phyloP scores from a whole-genome alignment of 768 basidiomycete species.

The Grammothele lineata region DNA sequence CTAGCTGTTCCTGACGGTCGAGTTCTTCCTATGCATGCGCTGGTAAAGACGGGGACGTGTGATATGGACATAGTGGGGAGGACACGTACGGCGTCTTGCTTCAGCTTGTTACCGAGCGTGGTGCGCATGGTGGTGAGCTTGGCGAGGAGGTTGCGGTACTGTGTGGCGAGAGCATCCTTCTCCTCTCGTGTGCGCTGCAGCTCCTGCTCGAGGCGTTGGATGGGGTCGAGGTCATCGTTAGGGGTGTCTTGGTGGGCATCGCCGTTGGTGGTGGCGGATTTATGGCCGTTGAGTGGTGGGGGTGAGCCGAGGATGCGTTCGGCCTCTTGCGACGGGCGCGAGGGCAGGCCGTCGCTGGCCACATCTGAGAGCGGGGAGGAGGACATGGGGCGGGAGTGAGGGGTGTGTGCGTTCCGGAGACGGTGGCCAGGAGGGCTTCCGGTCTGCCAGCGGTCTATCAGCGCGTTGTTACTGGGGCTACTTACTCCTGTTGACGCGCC shows the following conservation, averaged over 20 bases:
- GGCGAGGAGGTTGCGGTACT: constrained; percentile 81
- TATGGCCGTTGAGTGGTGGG: constrained; percentile 25
- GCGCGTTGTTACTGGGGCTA: no score
- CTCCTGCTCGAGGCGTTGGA: constrained; percentile 65
- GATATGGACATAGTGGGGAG: not conserved
- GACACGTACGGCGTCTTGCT: constrained; percentile 85
- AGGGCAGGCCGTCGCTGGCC: constrained; percentile 8
- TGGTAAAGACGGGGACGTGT: constrained; percentile 11
- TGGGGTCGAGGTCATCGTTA: constrained; percentile 40
- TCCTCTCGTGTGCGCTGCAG: constrained; percentile 75
- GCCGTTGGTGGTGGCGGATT: constrained; percentile 19
- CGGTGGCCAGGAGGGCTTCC: no score
- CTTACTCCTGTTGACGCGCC: no score
- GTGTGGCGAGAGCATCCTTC: constrained; percentile 80
- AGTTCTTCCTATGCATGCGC: constrained; percentile 82
- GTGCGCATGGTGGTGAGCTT: constrained; percentile 93
- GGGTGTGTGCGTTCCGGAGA: no score
- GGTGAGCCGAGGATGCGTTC: constrained; percentile 19
- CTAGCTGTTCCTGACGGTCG: constrained; percentile 82
- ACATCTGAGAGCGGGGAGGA: constrained; percentile 14
- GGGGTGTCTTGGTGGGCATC: constrained; percentile 26
- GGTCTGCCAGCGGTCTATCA: no score
- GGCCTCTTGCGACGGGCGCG: constrained; percentile 25
- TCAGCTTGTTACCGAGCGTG: constrained; percentile 88
- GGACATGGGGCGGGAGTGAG: constrained; percentile 8